Evolutionary conservation across 2,329 filamentous ascomycete genomes (phyloP).

Genomic region (Alternaria sp.): DNA sequence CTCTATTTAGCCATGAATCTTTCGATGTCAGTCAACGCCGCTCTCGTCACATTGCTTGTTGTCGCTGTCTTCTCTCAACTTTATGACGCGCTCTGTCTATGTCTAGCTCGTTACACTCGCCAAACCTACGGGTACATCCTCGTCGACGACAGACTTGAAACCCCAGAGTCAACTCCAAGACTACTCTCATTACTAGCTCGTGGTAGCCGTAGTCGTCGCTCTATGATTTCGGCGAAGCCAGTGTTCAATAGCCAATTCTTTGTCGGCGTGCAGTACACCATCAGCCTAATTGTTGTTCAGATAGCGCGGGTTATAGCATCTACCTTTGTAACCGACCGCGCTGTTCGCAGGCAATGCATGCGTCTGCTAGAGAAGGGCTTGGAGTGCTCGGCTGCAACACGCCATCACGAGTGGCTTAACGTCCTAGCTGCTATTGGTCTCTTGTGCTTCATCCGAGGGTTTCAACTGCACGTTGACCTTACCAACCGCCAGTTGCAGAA

Average conservation of each 20-base stretch:
- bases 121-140: not conserved
- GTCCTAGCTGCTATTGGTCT: not conserved
- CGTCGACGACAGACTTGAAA: not conserved
- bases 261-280: not conserved
- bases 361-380: not conserved
- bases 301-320: not conserved
- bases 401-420: not conserved
- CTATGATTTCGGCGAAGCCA: not conserved
- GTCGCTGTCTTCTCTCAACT: slow-evolving; percentile 2
- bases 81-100: not conserved
- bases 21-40: not conserved
- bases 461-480: slow-evolving; percentile 4
- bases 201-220: not conserved
- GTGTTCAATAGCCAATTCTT: not conserved
- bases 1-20: slow-evolving; percentile 1
- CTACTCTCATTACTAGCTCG: not conserved
- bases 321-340: not conserved
- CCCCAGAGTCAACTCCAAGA: not conserved
- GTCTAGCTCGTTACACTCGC: not conserved
- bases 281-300: not conserved
- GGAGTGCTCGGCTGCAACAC: not conserved
- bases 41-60: slow-evolving; percentile 6
- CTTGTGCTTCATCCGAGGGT: not conserved
- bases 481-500: not conserved
- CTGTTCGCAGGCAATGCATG: not conserved